Conservation (phyloP, 345 rosid genomes). For the Eucalyptus regnans region DNA sequence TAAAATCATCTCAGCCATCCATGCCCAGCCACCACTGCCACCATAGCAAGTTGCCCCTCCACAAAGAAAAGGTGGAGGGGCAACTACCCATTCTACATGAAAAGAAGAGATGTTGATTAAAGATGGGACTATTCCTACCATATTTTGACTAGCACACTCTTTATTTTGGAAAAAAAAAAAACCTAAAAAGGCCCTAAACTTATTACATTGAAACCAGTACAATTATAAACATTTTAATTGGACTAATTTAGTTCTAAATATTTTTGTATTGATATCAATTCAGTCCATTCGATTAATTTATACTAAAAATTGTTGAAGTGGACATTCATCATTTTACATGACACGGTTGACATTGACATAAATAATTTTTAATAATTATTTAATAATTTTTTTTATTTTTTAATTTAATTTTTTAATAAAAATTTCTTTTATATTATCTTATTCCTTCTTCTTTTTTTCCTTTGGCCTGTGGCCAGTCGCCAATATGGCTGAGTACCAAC, state of each 20-base stretch:
- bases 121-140: neutral
- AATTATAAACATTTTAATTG: accelerated
- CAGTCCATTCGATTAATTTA: too few species aligned
- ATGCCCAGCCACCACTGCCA: neutral
- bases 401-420: too few species aligned
- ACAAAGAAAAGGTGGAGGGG: neutral
- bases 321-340: accelerated
- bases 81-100: neutral
- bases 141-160: neutral
- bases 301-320: too few species aligned
- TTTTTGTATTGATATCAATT: too few species aligned
- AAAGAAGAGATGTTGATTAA: neutral
- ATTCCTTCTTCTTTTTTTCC: too few species aligned
- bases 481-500: too few species aligned
- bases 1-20: neutral
- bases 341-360: accelerated
- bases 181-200: accelerated
- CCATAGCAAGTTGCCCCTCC: neutral
- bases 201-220: accelerated
- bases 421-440: too few species aligned
- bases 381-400: too few species aligned
- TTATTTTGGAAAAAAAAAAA: too few species aligned
- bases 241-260: too few species aligned
- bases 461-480: accelerated
- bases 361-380: too few species aligned